Conservation (phyloP, 1,139 yeast species). For the Yamadazyma siamensis region DNA sequence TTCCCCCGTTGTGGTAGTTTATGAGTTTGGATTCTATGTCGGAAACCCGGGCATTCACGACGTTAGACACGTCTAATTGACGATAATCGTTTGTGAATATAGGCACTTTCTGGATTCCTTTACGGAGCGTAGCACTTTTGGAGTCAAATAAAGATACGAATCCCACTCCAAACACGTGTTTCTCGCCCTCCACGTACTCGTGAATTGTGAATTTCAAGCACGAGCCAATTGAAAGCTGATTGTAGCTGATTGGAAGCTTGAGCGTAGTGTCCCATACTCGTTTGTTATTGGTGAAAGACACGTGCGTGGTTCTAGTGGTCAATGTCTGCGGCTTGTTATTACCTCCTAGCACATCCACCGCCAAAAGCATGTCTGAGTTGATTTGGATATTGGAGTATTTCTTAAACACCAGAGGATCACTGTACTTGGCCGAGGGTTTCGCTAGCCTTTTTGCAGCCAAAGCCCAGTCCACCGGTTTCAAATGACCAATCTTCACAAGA, state of each 20-base stretch:
- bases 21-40: slow-evolving; percentile 54
- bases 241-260: slow-evolving; percentile 64
- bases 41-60: slow-evolving; percentile 21
- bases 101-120: slow-evolving; percentile 39
- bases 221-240: slow-evolving; percentile 63
- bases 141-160: slow-evolving; percentile 57
- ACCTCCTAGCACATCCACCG: slow-evolving; percentile 55
- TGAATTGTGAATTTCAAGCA: slow-evolving; percentile 60
- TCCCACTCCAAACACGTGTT: slow-evolving; percentile 56
- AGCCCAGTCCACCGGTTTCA: slow-evolving; percentile 23
- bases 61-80: slow-evolving; percentile 20
- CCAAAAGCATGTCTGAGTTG: slow-evolving; percentile 60
- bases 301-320: slow-evolving; percentile 66
- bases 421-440: slow-evolving; percentile 52
- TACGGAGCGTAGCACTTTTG: slow-evolving; percentile 25
- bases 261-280: slow-evolving; percentile 57
- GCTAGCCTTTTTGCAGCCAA: slow-evolving; percentile 27
- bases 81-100: slow-evolving; percentile 11
- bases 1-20: slow-evolving; percentile 66
- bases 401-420: slow-evolving; percentile 50
- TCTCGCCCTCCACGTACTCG: slow-evolving; percentile 58
- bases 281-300: slow-evolving; percentile 48
- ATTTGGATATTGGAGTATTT: slow-evolving; percentile 48
- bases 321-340: slow-evolving; percentile 56
- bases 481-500: slow-evolving; percentile 32